Percentiles rank a stretch among this genome's conserved stretches.
Conservation (phyloP, 768 basidiomycete genomes). For the Mycena sanguinolenta region DNA sequence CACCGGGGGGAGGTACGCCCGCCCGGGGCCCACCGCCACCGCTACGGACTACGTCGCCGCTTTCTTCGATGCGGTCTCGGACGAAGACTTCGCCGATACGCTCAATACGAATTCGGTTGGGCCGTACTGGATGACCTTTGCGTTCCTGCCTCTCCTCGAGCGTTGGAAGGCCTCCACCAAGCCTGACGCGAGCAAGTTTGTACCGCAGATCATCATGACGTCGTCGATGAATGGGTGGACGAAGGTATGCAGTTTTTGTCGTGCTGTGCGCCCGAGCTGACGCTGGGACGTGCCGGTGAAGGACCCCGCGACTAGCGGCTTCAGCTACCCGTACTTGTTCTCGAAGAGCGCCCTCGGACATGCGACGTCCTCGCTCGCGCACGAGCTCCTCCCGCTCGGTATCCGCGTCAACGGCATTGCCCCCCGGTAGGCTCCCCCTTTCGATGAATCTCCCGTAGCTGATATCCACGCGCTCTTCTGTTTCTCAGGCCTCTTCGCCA, state of each 20-base stretch:
- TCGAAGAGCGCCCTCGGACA: constrained; percentile 64
- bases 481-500: constrained; percentile 48
- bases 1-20: constrained; percentile 44
- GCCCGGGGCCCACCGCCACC: constrained; percentile 42
- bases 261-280: not conserved
- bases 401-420: constrained; percentile 64
- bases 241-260: constrained; percentile 46
- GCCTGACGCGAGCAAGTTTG: constrained; percentile 51
- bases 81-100: constrained; percentile 53
- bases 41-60: constrained; percentile 55
- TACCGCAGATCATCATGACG: constrained; percentile 64
- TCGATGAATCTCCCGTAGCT: not conserved
- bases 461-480: not conserved
- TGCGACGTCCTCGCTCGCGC: constrained; percentile 59
- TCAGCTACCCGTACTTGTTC: constrained; percentile 60
- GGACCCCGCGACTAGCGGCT: constrained; percentile 57
- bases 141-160: constrained; percentile 67
- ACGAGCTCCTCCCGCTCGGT: constrained; percentile 61
- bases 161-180: constrained; percentile 54
- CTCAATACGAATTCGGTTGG: constrained; percentile 57
- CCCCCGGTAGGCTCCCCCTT: constrained; percentile 47
- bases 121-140: constrained; percentile 69
- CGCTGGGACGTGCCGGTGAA: constrained; percentile 21
- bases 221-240: constrained; percentile 68
- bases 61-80: constrained; percentile 54